Conservation (phyloP, 1,139 yeast species). For the Pichia sp. region DNA sequence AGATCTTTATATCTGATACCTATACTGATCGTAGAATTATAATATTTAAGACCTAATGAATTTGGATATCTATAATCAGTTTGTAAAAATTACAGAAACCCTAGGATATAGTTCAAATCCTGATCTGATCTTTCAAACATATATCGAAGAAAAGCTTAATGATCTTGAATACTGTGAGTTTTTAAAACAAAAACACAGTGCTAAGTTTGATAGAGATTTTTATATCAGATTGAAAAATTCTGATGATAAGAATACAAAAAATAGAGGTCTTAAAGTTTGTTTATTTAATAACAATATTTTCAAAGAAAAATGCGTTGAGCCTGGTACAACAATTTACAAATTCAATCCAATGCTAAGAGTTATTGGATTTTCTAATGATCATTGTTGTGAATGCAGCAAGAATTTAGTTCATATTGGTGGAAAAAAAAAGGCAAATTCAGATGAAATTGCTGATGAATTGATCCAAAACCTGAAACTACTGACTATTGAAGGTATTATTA, state of each 20-base stretch:
- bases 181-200: not conserved
- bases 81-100: not conserved
- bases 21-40: too few relatives aligned
- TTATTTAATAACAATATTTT: constrained; percentile 1
- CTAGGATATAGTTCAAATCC: not conserved
- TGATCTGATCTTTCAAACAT: constrained; percentile 3
- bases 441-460: not conserved
- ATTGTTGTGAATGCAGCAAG: constrained; percentile 14
- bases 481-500: not conserved
- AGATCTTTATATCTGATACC: not conserved
- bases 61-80: not conserved
- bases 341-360: constrained; percentile 18
- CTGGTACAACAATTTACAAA: constrained; percentile 11
- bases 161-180: not conserved
- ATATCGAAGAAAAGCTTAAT: constrained; percentile 1
- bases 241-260: constrained; percentile 9
- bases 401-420: constrained; percentile 8
- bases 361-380: constrained; percentile 11
- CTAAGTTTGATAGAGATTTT: not conserved
- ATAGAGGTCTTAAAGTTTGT: constrained; percentile 15
- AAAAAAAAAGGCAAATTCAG: not conserved
- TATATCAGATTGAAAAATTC: constrained; percentile 7
- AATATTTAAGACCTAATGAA: not conserved
- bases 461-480: not conserved
- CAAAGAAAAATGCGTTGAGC: constrained; percentile 1